Base-by-base conservation (phyloP, 768 basidiomycete species). In the Trametes cinnabarina region DNA sequence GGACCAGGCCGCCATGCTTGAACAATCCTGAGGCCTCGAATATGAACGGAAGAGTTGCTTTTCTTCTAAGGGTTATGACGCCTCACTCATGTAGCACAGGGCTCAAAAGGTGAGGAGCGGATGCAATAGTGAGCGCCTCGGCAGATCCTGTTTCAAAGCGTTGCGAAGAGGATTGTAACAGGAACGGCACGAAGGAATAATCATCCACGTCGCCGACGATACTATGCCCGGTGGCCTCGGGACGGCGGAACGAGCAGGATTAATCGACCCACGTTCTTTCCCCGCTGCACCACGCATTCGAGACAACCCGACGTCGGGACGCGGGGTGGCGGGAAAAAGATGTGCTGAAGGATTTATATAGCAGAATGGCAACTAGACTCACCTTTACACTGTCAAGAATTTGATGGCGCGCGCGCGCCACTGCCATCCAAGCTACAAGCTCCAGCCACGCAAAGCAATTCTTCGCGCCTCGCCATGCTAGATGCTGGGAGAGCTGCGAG, bases 331-430 rank as follows among this genome's bases (percentile, higher is more conserved):
- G 37, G 37, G 23, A 5, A n/a, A 19, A 26, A 35, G 35, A 26
- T 54, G 46, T 17, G 35, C 35, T 47, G 28, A 26, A 26, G 23
- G 15, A 37, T 39, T 9, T 12, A 40, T 40, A 39, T 28, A 32
- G 53, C 12, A 58, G 40, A 40, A 8, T n/a, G 19, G n/a, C 44
- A 35, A n/a, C 49, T 44, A 15, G 17, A 26, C 35, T 30, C 23
- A 41, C 49, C 43, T 46, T 39, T 47, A 58, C 57, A 51, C 57
- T 58, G 57, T 58, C 57, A 58, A 30, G 37, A 58, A 46, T 14
- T 28, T 58, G 57, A 58, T 58, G 50, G 57, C 34, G 25, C 46
- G 44, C 44, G 7, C 19, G 26, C 46, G 53, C 46, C 44, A 15
- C 30, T 6, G 43, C 30, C 47, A 19, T 32, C 28, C n/a, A n/a